Evolutionary conservation across 768 basidiomycete species (phyloP), one percentile per base, ranked within the genome.

Genomic region (Lactarius pseudohatsudake): DNA sequence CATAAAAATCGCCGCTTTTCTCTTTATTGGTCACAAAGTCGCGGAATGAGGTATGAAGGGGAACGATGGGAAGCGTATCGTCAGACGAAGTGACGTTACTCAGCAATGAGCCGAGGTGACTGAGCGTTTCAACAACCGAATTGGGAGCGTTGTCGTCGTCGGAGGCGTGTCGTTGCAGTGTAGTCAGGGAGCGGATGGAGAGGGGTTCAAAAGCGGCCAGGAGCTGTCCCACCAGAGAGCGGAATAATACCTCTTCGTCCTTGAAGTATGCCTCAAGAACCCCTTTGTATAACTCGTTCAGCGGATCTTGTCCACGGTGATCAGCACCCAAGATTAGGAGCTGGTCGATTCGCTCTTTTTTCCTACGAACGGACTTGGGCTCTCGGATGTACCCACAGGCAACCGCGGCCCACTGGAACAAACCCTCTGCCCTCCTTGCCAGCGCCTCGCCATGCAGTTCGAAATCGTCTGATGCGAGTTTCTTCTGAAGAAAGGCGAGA

Each of bases 191-290:
- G 13, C 10, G 38, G 41, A 45, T 43, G n/a, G 59, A 61, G 58
- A 59, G 58, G 4, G 58, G 58, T n/a, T 59, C 58, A 11, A 59
- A 38, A 15, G 58, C 38, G 4, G 40, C 59, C 32, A 61, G n/a
- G 5, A 61, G 43, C 15, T 61, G 59, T 22, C 59, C 59, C 2
- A 61, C 20, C 47, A 61, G 43, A 22, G n/a, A 58, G 28, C 57
- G 36, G n/a, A 36, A 58, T 26, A 34, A 10, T 22, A 22, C 30
- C 22, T 22, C 13, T 26, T 50, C 47, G 22, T 50, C 13, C n/a
- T 11, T 13, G 22, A 50, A 50, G 22, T 50, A 50, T 22, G 22
- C 47, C 13, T 50, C 47, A 4, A 50, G 47, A 3, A 50, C 22
- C 11, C 5, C 11, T 6, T 26, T 22, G 22, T 50, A 50, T 26